phyloP scores from a whole-genome alignment of 78 protist genomes.

The Anaeramoeba flamelloides region DNA sequence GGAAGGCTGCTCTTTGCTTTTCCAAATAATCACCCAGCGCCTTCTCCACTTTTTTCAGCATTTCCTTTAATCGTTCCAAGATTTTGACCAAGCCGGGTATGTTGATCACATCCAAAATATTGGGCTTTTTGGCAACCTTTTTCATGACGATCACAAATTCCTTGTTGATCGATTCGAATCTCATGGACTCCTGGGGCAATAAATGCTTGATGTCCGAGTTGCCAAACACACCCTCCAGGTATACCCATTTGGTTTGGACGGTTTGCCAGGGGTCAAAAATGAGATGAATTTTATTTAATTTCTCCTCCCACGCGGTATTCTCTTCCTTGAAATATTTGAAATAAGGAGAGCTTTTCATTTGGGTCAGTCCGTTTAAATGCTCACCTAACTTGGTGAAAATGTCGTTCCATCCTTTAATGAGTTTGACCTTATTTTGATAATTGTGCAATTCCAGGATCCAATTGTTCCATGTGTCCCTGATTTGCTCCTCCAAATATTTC shows the following conservation, averaged over 20 bases:
- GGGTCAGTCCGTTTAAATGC: constrained; percentile 34
- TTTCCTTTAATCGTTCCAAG: constrained; percentile 57
- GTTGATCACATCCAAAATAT: constrained; percentile 47
- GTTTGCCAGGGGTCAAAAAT: constrained; percentile 66
- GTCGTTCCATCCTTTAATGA: constrained; percentile 85
- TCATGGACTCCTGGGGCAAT: constrained; percentile 56
- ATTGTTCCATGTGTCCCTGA: constrained; percentile 56
- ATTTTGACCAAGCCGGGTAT: constrained; percentile 34
- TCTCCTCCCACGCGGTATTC: constrained; percentile 64
- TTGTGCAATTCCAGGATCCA: constrained; percentile 54
- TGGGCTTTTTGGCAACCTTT: constrained; percentile 31
- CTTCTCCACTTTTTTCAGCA: constrained; percentile 68
- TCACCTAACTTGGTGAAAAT: constrained; percentile 54
- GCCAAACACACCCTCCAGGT: constrained; percentile 76
- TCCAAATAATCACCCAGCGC: constrained; percentile 84
- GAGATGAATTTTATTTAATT: constrained; percentile 38
- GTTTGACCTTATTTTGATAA: constrained; percentile 37
- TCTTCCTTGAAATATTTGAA: constrained; percentile 68
- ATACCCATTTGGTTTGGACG: constrained; percentile 86
- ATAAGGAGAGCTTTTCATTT: constrained; percentile 83
- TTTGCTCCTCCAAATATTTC: constrained; percentile 55
- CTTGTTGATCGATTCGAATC: constrained; percentile 50
- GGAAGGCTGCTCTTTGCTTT: constrained; percentile 65
- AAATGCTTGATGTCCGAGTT: constrained; percentile 61
- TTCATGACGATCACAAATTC: constrained; percentile 64